Conservation (phyloP, 148 eudicot genomes). For the Arbutus unedo region DNA sequence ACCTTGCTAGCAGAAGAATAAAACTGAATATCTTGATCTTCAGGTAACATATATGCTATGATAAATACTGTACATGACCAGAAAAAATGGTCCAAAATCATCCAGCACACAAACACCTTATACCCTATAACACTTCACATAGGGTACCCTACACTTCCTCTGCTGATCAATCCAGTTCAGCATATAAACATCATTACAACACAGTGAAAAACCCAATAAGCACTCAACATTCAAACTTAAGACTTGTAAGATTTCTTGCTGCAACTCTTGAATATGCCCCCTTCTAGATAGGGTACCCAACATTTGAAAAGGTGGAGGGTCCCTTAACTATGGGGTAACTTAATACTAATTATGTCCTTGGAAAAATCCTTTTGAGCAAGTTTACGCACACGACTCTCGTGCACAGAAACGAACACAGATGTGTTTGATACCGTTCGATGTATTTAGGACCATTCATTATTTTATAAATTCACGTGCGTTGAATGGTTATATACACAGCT, state of each 20-base stretch:
- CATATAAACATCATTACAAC: not conserved
- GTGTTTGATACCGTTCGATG: no score
- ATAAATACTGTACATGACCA: not conserved
- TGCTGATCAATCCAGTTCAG: not conserved
- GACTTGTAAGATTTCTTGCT: not conserved
- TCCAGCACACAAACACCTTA: not conserved
- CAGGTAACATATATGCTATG: not conserved
- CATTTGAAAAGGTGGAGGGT: slow-evolving; percentile 15
- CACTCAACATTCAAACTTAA: not conserved
- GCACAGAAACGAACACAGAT: no score
- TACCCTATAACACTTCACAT: not conserved
- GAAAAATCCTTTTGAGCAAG: not conserved
- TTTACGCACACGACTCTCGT: no score
- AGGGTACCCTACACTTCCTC: not conserved
- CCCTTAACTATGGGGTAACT: not conserved
- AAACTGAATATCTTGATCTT: not conserved
- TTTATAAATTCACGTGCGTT: no score
- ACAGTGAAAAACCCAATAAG: not conserved
- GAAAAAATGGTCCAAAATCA: slow-evolving; percentile 11
- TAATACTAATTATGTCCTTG: not conserved
- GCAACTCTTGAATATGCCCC: slow-evolving; percentile 7
- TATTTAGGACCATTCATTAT: no score
- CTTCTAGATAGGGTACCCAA: slow-evolving; percentile 18
- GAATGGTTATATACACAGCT: no score
- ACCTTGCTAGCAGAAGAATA: not conserved